Evolutionary conservation across 352 stramenopile species (phyloP), one percentile per base, ranked within the genome.

Genomic region (Aphanomyces invadans): DNA sequence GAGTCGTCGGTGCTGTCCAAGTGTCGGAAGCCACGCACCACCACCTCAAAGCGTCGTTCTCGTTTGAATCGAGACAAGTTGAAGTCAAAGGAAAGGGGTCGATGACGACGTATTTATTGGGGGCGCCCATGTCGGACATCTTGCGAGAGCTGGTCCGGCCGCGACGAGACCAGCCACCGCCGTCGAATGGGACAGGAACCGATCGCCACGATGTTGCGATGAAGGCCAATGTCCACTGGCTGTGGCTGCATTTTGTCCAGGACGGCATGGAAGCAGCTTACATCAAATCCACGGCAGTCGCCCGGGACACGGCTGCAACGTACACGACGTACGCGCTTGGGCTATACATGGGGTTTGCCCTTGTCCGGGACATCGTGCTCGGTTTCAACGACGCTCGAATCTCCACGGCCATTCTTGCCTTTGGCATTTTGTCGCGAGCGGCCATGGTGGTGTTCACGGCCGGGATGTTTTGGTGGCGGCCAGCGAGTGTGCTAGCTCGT

Each of bases 51-150:
- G 73, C 76, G 0, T 75, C 90, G 51, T 94, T 94, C 36, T 74
- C 56, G 4, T 93, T 91, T 64, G 74, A 89, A 55, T 79, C 87
- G 31, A 76, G 86, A 0, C 73, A 90, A 51, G 86, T 95, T 62
- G 73, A 92, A 44, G 85, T 88, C 7, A 96, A 96, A 70, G 83
- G 87, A 0, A 96, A 95, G 70, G 88, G 88, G 3, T 74, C 68
- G 0, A 92, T 95, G 83, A 91, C 76, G 0, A 90, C 84, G 9
- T 95, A 95, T 54, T 72, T 94, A 38, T 72, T 96, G 1, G 83
- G 82, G 1, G 79, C 86, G 25, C 83, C 86, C 0, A 28, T 89
- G 0, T 88, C 76, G 0, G 80, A 90, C 0, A 48, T 86, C 1
- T 83, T 83, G 0, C 69, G 75, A 7, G 71, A 81, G 73, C 76